Conservation (phyloP, 805 yeast genomes). For the Pachysolen tannophilus region DNA sequence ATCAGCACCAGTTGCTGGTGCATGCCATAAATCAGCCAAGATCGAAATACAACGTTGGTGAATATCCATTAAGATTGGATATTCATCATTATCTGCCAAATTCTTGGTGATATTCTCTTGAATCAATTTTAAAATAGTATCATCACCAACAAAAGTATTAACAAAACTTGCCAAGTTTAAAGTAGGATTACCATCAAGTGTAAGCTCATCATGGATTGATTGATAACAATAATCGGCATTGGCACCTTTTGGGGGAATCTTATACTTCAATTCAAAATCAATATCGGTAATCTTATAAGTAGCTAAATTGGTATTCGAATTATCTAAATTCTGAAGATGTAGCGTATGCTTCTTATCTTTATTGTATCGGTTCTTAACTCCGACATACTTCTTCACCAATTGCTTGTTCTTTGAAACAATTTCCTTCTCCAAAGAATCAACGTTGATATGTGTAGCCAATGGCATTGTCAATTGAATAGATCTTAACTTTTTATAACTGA, state of each 20-base stretch:
- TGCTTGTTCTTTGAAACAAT: slow-evolving; percentile 24
- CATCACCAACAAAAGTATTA: slow-evolving; percentile 58
- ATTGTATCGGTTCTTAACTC: slow-evolving; percentile 7
- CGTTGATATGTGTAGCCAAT: slow-evolving; percentile 35
- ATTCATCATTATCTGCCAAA: slow-evolving; percentile 89
- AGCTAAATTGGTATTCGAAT: slow-evolving; percentile 11
- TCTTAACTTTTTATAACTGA: too few species aligned
- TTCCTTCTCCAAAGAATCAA: slow-evolving; percentile 30
- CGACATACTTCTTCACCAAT: slow-evolving; percentile 17
- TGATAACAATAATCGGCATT: slow-evolving; percentile 46
- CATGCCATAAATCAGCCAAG: slow-evolving; percentile 75
- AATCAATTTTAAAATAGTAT: slow-evolving; percentile 41
- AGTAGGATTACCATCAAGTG: slow-evolving; percentile 77
- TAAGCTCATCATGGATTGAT: slow-evolving; percentile 63
- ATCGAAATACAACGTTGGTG: slow-evolving; percentile 81
- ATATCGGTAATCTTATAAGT: slow-evolving; percentile 24
- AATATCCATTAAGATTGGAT: slow-evolving; percentile 74
- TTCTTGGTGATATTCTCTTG: slow-evolving; percentile 75
- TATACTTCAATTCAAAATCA: slow-evolving; percentile 37
- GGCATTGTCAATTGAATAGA: slow-evolving; percentile 30
- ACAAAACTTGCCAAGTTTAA: slow-evolving; percentile 87
- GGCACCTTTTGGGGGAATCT: slow-evolving; percentile 51
- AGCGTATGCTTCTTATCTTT: slow-evolving; percentile 1
- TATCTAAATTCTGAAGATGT: neutral
- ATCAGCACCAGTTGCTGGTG: slow-evolving; percentile 30